Evolutionary conservation across 208 protist genomes (phyloP).

Genomic region (Acanthamoeba royreba): DNA sequence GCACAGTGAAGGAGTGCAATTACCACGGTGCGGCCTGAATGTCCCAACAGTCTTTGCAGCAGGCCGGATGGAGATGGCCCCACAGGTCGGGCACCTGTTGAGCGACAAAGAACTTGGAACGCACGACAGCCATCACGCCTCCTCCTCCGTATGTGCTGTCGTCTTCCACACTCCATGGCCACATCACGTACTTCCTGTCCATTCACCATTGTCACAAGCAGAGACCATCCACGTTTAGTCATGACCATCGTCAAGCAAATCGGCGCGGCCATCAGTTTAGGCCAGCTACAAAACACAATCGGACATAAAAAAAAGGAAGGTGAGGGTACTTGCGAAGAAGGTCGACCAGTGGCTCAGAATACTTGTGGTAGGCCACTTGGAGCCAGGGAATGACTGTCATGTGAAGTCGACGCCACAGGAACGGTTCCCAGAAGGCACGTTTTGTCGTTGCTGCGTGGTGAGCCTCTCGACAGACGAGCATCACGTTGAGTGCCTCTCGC

Average conservation of each 20-base stretch:
- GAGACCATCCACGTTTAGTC: too few species aligned
- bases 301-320: too few species aligned
- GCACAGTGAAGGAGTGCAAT: neutral
- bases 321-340: neutral
- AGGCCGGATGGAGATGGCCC: neutral
- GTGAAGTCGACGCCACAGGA: neutral
- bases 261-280: too few species aligned
- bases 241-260: too few species aligned
- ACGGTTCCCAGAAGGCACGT: neutral
- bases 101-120: neutral
- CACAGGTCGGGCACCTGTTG: neutral
- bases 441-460: neutral
- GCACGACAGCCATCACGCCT: neutral
- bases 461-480: neutral
- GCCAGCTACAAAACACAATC: too few species aligned
- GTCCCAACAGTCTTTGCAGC: neutral
- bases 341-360: neutral
- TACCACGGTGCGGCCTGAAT: neutral
- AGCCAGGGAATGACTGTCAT: neutral
- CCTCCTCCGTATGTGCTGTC: neutral
- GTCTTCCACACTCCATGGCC: neutral
- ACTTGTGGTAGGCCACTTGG: neutral
- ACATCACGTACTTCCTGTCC: neutral
- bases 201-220: too few species aligned
- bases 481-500: neutral